Base-by-base conservation (phyloP, 345 rosid genomes). In the Combretum micranthum region DNA sequence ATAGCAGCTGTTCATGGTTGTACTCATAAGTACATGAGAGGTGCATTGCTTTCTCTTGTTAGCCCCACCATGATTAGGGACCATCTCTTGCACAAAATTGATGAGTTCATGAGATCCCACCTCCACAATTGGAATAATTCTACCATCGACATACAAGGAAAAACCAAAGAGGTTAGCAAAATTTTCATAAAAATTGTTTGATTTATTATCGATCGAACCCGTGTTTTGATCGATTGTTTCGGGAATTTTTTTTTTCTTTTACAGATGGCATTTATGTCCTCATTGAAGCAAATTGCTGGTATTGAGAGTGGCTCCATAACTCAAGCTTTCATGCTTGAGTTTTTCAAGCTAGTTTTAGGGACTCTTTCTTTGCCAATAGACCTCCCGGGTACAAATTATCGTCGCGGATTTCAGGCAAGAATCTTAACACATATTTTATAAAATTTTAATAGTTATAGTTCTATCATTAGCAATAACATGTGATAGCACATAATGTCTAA, bases 1-100 rank as follows among this genome's bases (percentile, higher is more conserved):
- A 82, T 91, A 50, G 89, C 92, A 18, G 91, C 91, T 5, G 89
- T 91, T 67, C 82, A 85, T 20, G 96, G 98, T 49, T 64, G 87
- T 20, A 60, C 81, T 48, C 97, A 90, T 58, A 82, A 69, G 72
- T 55, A 61, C 53, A 83, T 87, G 72, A 79, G 97, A 70, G 89
- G 94, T 20, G 73, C 94, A 0, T 65, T 87, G 53, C 58, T 87
- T 12, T 68, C 87, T 25, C 84, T 90, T 21, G 70, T 85, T 20
- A 63, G 86, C 73, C 83, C 89, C 16, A 47, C 74, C 16, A 68
- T 68, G 76, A 80, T 87, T 71, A 82, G 72, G 67, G 69, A 75
- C 42, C 78, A 79, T 4, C 83, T 82, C 42, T 45, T 87, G 68
- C 86, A 80, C 2, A 83, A 83, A 53, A 75, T 85, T 3, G 96